Conservation (phyloP, 306 rosid genomes). For the Acacia melanoxylon region DNA sequence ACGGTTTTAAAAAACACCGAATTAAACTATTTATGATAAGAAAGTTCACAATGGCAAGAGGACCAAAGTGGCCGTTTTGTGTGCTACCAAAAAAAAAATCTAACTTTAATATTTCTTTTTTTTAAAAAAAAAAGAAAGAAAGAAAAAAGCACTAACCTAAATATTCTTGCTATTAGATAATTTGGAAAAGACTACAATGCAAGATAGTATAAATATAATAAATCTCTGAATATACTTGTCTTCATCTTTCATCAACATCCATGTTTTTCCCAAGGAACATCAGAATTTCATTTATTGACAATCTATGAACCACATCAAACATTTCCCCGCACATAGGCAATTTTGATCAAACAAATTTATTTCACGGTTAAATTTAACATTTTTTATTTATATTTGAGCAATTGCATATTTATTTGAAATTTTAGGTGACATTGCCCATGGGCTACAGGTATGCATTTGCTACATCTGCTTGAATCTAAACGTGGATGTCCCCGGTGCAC, state of each 20-base stretch:
- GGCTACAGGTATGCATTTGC: no score
- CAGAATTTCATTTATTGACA: not conserved
- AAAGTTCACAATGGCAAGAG: constrained; percentile 20
- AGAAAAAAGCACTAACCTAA: no score
- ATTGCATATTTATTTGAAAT: no score
- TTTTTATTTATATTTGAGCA: no score
- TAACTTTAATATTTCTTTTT: not conserved
- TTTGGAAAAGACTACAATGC: not conserved
- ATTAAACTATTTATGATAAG: not conserved
- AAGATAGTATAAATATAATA: not conserved
- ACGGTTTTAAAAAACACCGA: not conserved
- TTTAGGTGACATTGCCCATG: no score
- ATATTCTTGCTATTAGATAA: no score
- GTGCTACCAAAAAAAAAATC: not conserved
- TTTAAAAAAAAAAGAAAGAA: no score
- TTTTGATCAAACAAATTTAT: no score
- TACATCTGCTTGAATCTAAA: no score
- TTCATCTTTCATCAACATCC: constrained; percentile 5
- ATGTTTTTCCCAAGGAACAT: not conserved
- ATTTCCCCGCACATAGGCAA: no score
- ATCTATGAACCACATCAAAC: not conserved
- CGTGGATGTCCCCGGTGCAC: no score
- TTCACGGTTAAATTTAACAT: no score
- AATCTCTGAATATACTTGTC: not conserved
- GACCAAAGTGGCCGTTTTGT: constrained; percentile 5